Base-by-base conservation (phyloP, 345 rosid species). In the Euphorbia peplus region DNA sequence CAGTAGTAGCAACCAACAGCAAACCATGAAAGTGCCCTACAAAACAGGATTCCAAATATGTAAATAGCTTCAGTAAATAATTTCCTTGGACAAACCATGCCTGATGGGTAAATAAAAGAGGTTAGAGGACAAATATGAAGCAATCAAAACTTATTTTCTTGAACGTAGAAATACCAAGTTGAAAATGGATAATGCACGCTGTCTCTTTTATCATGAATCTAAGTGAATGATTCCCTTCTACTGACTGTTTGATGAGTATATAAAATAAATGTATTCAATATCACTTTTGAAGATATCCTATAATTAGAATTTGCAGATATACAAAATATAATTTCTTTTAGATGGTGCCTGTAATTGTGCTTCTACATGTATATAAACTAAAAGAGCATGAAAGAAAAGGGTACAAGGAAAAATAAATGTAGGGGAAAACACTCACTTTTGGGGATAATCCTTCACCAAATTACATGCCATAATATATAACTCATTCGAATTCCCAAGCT, bases 401-500 rank as follows among this genome's bases (percentile, higher is more conserved):
- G 28, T 21, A 8, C 0, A 41, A 6, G 52, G 18, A 42, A 46
- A 46, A 28, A 28, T 0, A 62, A n/a, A 62, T 39, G 6, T 4
- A n/a, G 9, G 63, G 14, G 4, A 52, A 53, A 16, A 26, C 66
- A 70, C 96, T 88, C 83, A 95, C 98, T 87, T 95, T 63, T 90
- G 93, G 70, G 98, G 98, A 73, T 91, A 83, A 81, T 95, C 98
- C 85, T 95, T 90, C 70, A 91, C 96, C 80, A 95, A 82, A 83
- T 88, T 95, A 79, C 96, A 91, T 8, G 99, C 89, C 96, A 91
- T 90, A 48, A 90, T 77, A 80, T 95, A 95, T 7, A 95, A 96
- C 84, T 95, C 99, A 84, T 91, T 95, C 61, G 99, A 88, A 80
- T 91, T 84, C 60, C 97, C 93, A 76, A 95, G 97, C 76, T 95